phyloP scores from a whole-genome alignment of 1,284 basidiomycete genomes.

The Amylostereum chailletii region DNA sequence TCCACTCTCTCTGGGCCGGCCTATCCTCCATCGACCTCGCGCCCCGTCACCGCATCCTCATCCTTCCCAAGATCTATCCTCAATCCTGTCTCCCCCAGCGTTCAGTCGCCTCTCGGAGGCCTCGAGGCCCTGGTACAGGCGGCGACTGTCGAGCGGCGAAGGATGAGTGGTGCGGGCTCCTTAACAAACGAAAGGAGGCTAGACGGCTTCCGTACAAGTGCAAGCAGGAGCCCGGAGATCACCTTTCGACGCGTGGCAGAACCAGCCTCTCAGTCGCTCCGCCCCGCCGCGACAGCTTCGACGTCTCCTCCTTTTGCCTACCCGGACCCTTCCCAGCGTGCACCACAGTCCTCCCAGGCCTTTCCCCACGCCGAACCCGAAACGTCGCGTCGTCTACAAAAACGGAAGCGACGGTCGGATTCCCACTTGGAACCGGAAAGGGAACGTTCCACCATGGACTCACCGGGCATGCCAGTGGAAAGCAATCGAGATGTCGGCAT shows the following conservation, averaged over 20 bases:
- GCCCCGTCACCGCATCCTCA: constrained; percentile 6
- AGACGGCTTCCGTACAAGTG: constrained; percentile 7
- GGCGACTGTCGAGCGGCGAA: constrained; percentile 41
- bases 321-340: neutral
- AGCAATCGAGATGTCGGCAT: neutral
- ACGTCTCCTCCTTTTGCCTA: neutral
- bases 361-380: constrained; percentile 4
- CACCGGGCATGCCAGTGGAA: constrained; percentile 3
- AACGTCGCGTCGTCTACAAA: constrained; percentile 2
- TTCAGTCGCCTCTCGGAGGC: constrained; percentile 24
- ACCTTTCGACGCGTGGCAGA: constrained; percentile 2
- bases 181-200: neutral
- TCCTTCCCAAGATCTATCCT: constrained; percentile 11
- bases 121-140: constrained; percentile 49
- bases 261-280: neutral
- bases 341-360: constrained; percentile 9
- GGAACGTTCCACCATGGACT: constrained; percentile 3
- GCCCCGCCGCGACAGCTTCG: neutral
- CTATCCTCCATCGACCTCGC: constrained; percentile 9
- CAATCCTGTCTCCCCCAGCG: constrained; percentile 11
- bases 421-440: constrained; percentile 3
- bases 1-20: constrained; percentile 4
- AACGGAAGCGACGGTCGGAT: constrained; percentile 9
- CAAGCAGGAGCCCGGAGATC: constrained; percentile 18
- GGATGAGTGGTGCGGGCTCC: constrained; percentile 26